Evolutionary conservation across 2,329 filamentous ascomycete genomes (phyloP), one percentile per base, ranked within the genome.

Genomic region (Microcyclospora tardicrescens): DNA sequence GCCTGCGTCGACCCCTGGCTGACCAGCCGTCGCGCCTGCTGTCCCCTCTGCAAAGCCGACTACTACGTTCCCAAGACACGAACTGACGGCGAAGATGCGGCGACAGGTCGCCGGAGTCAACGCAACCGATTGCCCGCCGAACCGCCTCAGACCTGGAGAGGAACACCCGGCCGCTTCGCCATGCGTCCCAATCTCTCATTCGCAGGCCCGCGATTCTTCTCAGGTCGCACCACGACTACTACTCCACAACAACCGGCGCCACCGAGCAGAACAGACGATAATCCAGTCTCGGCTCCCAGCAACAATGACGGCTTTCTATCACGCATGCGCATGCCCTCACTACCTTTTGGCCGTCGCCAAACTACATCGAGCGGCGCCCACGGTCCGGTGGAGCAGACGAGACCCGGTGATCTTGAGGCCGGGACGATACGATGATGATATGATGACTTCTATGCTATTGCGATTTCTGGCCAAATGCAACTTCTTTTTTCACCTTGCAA

Each of bases 1-100:
- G 84, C 81, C 30, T 98, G 91, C 57, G 76, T 98, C 35, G 91
- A 98, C 52, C 91, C 91, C 10, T 98, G 91, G 91, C 67, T 98
- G 46, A 98, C 91, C 9, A 87, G 83, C 56, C 77, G 91, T 46
- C 80, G 89, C 48, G 91, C 91, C 16, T 96, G 89, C 67, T 98
- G 91, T 59, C 91, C 91, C 5, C 77, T 98, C 6, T 98, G 91
- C 70, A 98, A 98, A 65, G 84, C 89, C 31, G 91, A 98, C 57
- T 98, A 96, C 61, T 96, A 93, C 60, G 80, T 85, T 2, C 89
- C 91, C 0, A 96, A 96, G 63, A 84, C 86, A 36, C 81, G 85
- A 12, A 69, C 82, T 2, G 75, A 78, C 44, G 68, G 63, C 8
- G 67, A 69, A 37, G 48, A 44, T 16, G 42, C 42, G 14, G 42